Base-by-base conservation (phyloP, 208 protist species). In the Trichomonas tenax region DNA sequence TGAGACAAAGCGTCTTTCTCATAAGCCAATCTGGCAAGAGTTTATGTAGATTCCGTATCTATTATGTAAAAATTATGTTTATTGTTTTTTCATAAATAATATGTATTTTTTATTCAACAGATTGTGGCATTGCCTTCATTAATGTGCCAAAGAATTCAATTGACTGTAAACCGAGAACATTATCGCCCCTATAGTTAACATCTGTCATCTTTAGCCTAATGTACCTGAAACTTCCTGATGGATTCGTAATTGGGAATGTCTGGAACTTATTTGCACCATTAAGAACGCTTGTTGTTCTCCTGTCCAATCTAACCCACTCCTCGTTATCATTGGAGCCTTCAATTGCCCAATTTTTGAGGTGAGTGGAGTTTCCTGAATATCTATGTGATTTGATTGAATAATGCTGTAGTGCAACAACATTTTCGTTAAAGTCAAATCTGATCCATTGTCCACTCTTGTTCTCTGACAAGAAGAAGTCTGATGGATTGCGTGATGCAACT, bases 231-330 rank as follows among this genome's bases (percentile, higher is more conserved):
- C 26, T n/a, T n/a, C 40, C 44, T 36, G 41, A 38, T 38, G 2
- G 6, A n/a, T 93, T 93, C 0, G 41, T 51, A 17, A 41, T 48
- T 21, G 86, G 86, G n/a, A 93, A 93, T 26, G 86, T 93, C 44
- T 93, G 86, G 86, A 51, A 93, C n/a, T 51, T 93, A 51, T 93
- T 93, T 48, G 40, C 26, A 0, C 86, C 86, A 58, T 93, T 93
- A 2, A 93, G 45, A 34, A 93, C 86, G 31, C 14, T 93, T n/a
- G 45, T 93, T 26, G 86, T 26, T 38, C 86, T 93, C 51, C 40
- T 93, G 44, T 93, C 86, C 15, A 93, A 0, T 93, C n/a, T 44
- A 8, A 34, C 31, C 86, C 86, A 93, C 4, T 46, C 38, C 0
- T 89, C 38, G 31, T 31, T 36, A 51, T 93, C 86, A 38, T 93